A percentile compares a stretch with the other conserved stretches of the same genome.
phyloP scores from a whole-genome alignment of 2,329 filamentous ascomycete genomes.

The Fusarium duplospermum region DNA sequence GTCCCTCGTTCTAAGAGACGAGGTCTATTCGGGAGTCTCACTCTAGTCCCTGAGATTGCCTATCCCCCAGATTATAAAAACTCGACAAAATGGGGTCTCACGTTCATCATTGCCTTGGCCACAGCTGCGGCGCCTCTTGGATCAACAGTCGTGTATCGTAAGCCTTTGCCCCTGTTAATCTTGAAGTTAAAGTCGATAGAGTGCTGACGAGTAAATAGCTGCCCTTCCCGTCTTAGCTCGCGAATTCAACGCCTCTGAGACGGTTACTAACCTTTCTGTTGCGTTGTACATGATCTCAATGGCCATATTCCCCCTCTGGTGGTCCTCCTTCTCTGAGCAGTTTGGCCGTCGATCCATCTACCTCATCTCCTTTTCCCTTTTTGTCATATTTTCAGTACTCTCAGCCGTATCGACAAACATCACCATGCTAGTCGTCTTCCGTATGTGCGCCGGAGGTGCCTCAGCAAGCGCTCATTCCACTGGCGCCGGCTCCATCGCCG shows the following conservation, averaged over 20 bases:
- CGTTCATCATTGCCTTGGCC: slow-evolving; percentile 79
- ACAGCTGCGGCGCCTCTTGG: slow-evolving; percentile 85
- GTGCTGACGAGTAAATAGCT: slow-evolving; percentile 59
- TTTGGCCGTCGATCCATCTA: slow-evolving; percentile 83
- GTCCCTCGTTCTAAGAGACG: slow-evolving; percentile 66
- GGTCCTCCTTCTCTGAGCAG: slow-evolving; percentile 83
- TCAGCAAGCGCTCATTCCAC: slow-evolving; percentile 85
- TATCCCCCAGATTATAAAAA: slow-evolving; percentile 79
- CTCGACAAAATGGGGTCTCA: slow-evolving; percentile 86
- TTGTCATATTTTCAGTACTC: slow-evolving; percentile 76
- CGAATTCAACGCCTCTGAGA: slow-evolving; percentile 71
- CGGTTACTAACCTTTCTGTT: slow-evolving; percentile 79
- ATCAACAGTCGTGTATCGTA: slow-evolving; percentile 85
- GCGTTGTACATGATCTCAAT: slow-evolving; percentile 86
- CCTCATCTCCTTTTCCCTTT: slow-evolving; percentile 77
- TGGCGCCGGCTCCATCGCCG: slow-evolving; percentile 84
- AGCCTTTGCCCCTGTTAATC: slow-evolving; percentile 47
- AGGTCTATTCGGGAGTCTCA: slow-evolving; percentile 77
- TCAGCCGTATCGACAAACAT: slow-evolving; percentile 77
- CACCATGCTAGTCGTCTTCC: slow-evolving; percentile 81
- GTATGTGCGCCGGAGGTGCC: slow-evolving; percentile 79
- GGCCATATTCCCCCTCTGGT: slow-evolving; percentile 89
- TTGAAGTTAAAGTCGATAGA: neutral
- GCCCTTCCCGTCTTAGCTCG: slow-evolving; percentile 72
- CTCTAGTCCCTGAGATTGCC: slow-evolving; percentile 82